Conservation (phyloP, 176 grass and related monocot species). For the Oryza longistaminata region DNA sequence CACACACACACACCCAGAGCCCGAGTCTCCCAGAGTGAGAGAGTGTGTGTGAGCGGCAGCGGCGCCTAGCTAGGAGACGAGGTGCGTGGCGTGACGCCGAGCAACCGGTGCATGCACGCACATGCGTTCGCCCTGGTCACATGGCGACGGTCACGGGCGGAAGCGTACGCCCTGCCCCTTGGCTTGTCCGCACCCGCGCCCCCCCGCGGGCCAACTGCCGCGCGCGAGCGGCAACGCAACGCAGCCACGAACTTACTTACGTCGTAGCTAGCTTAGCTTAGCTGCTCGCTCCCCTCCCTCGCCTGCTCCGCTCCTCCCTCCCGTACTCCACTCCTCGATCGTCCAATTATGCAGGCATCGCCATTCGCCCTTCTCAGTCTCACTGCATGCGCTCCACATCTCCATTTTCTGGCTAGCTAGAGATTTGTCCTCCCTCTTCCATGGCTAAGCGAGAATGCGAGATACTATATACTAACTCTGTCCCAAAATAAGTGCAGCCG, state of each 20-base stretch:
- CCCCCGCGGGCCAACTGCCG: background rate
- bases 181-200: constrained; percentile 39
- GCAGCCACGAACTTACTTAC: background rate
- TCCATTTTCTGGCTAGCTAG: background rate
- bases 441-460: background rate
- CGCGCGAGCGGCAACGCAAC: background rate
- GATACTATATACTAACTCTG: background rate
- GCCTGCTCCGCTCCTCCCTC: background rate
- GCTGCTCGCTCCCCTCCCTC: background rate
- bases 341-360: background rate
- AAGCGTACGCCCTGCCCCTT: background rate
- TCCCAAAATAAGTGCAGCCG: too few relatives aligned
- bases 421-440: background rate
- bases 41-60: background rate
- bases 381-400: background rate
- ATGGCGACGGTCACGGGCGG: constrained; percentile 56
- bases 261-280: background rate
- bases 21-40: background rate
- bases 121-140: constrained; percentile 39
- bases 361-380: background rate
- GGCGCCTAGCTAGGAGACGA: background rate
- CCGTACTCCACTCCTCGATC: background rate
- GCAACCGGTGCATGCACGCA: background rate
- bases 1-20: background rate
- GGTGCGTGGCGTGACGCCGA: background rate